Conservation (phyloP, 2,329 filamentous ascomycete species). For the Aspergillus quadricinctus region DNA sequence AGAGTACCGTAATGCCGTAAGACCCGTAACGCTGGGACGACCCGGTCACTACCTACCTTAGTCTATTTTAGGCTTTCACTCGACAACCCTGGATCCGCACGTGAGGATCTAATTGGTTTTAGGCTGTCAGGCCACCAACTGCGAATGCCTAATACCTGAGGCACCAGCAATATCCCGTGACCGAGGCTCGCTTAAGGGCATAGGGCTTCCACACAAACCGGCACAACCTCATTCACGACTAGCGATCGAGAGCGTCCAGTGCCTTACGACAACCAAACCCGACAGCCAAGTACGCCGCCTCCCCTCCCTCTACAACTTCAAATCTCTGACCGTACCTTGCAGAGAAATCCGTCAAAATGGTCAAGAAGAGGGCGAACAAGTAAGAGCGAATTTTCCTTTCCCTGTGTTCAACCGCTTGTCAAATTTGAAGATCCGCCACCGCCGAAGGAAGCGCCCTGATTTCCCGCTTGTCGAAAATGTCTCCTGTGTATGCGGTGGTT, state of each 20-base stretch:
- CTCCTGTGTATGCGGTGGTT: background rate
- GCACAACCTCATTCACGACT: constrained; percentile 30
- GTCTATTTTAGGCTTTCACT: constrained; percentile 3
- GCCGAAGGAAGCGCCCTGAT: constrained; percentile 9
- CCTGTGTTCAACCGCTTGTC: constrained; percentile 21
- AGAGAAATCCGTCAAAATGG: constrained; percentile 59
- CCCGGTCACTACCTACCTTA: constrained; percentile 22
- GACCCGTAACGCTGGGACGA: constrained; percentile 16
- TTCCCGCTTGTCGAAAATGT: background rate
- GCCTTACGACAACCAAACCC: constrained; percentile 37
- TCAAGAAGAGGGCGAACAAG: constrained; percentile 74
- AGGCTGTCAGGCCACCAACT: constrained; percentile 13
- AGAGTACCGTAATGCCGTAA: constrained; percentile 19
- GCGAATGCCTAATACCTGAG: constrained; percentile 5
- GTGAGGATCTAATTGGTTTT: constrained; percentile 6
- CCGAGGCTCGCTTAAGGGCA: constrained; percentile 36
- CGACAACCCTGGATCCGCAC: constrained; percentile 1
- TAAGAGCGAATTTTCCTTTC: constrained; percentile 43
- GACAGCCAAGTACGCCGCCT: constrained; percentile 38
- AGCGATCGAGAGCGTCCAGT: constrained; percentile 27
- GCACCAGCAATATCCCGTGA: constrained; percentile 19
- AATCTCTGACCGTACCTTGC: constrained; percentile 28
- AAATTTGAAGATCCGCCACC: constrained; percentile 17
- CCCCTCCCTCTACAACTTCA: constrained; percentile 18
- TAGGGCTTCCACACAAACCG: constrained; percentile 37